Evolutionary conservation across 139 green algal genomes (phyloP).

Genomic region (Chlamydomonas applanata): DNA sequence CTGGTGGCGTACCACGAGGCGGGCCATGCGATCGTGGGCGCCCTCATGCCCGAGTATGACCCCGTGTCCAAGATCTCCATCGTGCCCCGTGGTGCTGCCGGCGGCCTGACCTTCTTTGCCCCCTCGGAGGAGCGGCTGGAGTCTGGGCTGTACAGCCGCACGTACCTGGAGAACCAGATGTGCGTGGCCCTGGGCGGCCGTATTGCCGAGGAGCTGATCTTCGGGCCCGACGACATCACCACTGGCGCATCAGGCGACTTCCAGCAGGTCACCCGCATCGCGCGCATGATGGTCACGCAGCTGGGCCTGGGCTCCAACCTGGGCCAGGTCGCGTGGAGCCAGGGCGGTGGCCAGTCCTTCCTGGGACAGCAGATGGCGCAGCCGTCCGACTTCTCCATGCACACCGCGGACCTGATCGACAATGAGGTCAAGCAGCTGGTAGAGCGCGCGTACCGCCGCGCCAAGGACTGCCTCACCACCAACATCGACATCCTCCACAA

Average conservation of each 20-base stretch:
- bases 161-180: constrained; percentile 93
- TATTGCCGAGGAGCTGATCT: constrained; percentile 99
- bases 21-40: constrained; percentile 71
- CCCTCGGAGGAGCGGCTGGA: constrained; percentile 89
- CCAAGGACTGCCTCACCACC: constrained; percentile 90
- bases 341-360: constrained; percentile 76
- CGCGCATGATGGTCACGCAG: constrained; percentile 92
- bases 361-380: constrained; percentile 83
- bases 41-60: constrained; percentile 99
- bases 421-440: constrained; percentile 89
- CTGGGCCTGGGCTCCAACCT: constrained; percentile 94
- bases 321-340: constrained; percentile 82
- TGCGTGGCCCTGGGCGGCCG: constrained; percentile 88
- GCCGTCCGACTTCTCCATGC: constrained; percentile 79
- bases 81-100: constrained; percentile 91
- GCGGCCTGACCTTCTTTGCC: constrained; percentile 95
- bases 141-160: constrained; percentile 83
- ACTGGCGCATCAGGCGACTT: constrained; percentile 68
- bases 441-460: constrained; percentile 90
- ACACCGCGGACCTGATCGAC: constrained; percentile 92
- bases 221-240: constrained; percentile 94
- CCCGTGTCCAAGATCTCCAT: constrained; percentile 99
- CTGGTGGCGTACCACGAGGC: constrained; percentile 98
- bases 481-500: constrained; percentile 96
- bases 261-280: constrained; percentile 66